Evolutionary conservation across 306 rosid genomes (phyloP), one percentile per base, ranked within the genome.

Genomic region (Ormosia semicastrata): DNA sequence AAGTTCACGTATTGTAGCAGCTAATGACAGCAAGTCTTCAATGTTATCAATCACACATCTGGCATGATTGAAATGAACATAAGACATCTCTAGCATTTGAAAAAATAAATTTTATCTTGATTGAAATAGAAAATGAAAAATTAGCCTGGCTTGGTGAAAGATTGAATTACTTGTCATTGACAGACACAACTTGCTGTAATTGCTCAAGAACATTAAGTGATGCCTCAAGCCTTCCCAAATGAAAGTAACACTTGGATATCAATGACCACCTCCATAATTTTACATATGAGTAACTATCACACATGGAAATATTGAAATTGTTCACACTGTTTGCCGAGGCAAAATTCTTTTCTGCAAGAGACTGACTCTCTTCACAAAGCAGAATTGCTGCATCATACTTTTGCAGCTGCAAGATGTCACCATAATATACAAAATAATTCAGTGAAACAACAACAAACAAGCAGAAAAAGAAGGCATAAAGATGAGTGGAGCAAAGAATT

Each of bases 241-340:
- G 91, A 86, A 95, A 93, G 88, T 93, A 84, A 77, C 95, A 91
- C 87, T 80, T 95, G 82, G 99, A 85, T 83, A 90, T 89, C 89
- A 93, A 72, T 81, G 88, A 87, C 89, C 94, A 93, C 81, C 98
- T 88, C 99, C 99, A 95, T 71, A 89, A 81, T 69, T 88, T 88
- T 69, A 80, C 89, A 81, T 53, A 43, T 24, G 83, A 83, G 76
- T 50, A 36, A 80, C 83, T 75, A 68, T 77, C 86, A 86, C 29
- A 66, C 30, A 72, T 78, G 40, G 89, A 76, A 81, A 56, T 72
- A 73, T 81, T 85, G 36, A 60, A 54, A 74, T 85, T 70, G 56
- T 62, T 71, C 17, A 47, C 66, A 62, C n/a, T 67, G 79, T 76
- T 88, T 57, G 8, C 70, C 8, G 85, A 69, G 60, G 67, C 44